Evolutionary conservation across 2,329 filamentous ascomycete genomes (phyloP), one percentile per base, ranked within the genome.

Genomic region (Fusarium avenaceum): DNA sequence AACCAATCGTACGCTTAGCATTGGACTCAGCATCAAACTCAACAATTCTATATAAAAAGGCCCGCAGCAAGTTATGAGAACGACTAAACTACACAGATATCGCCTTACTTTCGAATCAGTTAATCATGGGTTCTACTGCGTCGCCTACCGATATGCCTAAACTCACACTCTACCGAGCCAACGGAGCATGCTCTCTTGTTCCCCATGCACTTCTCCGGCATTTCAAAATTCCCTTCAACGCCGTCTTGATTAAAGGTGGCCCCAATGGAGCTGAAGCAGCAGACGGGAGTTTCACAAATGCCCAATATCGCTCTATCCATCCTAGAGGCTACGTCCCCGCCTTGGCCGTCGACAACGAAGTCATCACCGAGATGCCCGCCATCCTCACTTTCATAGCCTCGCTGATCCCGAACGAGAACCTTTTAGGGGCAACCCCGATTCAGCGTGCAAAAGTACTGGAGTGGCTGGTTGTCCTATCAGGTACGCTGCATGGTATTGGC

Each of bases 381-480:
- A 59, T 80, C 6, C 48, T 79, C 2, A 75, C 56, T 13, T 79
- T 76, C 65, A 74, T 79, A 46, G 71, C 73, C 4, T 71, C 72
- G 0, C 61, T 78, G 1, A 40, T 72, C 0, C 72, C 71, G 0
- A 22, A 69, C 0, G 22, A 59, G 7, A 47, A 62, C 0, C 57
- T 80, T 0, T 33, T 76, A 0, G 77, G 78, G 0, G n/a, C 46
- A 2, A 57, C 54, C 0, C 3, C 46, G 0, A 14, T 77, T 1
- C 68, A 74, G 5, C 67, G 63, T 0, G 74, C 77, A 4, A 74
- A 71, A 38, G 70, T 74, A 0, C 15, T 67, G 1, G 73, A 80
- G 51, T 81, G 79, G 79, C 38, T 77, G 17, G 63, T 60, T 3
- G 80, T 74, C 68, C 60, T 80, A 2, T 76, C 76, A 3, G 76